Base-by-base conservation (phyloP, 371 early-diverging fungal species). In the Apophysomyces sp. region DNA sequence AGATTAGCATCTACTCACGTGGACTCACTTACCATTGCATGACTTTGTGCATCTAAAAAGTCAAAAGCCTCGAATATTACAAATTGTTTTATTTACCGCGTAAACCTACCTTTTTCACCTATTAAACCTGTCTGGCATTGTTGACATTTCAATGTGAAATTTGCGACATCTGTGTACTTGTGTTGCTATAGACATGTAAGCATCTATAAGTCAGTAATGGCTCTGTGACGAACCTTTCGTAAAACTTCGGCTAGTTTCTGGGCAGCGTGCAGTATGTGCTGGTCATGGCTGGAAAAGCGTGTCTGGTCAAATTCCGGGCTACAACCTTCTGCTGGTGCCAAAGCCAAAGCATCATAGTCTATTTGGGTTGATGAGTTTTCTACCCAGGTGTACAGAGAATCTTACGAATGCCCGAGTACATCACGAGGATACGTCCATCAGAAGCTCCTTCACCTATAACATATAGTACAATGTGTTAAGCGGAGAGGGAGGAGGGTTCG, bases 351-450 rank as follows among this genome's bases (percentile, higher is more conserved):
- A 61, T 86, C 87, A 55, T 86, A 86, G 62, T 86, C 85, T 86
- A 62, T 15, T 40, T 26, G 12, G 4, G 2, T 26, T 11, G 39
- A 44, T 41, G 0, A 16, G 12, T 32, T 30, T 30, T 26, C 39
- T 24, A 30, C 11, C 9, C 29, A 12, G 16, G 29, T 29, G 11
- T 6, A 13, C 12, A 51, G 12, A 26, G 16, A 27, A 15, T 73
- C 82, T 73, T 82, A 84, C 86, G 87, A 34, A 86, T 86, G 3
- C 87, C 87, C 31, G 81, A 84, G 55, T 86, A 86, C 37, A 86
- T 72, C 52, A 86, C 66, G 6, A 86, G 53, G 0, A 77, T 80
- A 18, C 82, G 69, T 32, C 82, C 82, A 27, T 57, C 60, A 52
- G 75, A 81, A 7, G 63, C 55, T 13, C 83, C 84, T 62, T 84